Evolutionary conservation across 2,329 filamentous ascomycete species (phyloP), one percentile per base, ranked within the genome.

Genomic region (Sporothrix mexicana): DNA sequence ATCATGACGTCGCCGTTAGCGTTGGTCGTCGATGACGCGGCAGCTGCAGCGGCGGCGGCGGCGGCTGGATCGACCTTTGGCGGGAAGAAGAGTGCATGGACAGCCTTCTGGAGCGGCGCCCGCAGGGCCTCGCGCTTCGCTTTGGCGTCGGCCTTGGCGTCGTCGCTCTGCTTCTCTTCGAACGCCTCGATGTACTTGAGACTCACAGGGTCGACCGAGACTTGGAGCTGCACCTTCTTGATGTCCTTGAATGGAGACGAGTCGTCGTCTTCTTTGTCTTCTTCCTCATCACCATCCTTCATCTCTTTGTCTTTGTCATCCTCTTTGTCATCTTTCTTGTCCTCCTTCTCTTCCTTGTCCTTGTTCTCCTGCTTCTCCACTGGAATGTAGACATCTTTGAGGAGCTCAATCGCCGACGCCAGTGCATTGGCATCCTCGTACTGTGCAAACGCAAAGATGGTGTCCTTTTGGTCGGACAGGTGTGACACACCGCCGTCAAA

Each of bases 401-500:
- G 88, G 72, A 97, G 88, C 80, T 97, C 94, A 72, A 95, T 90
- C 59, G 95, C 96, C 61, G 91, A 91, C 80, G 92, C 90, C 77
- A 99, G 86, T 76, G 94, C 95, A 81, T 97, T 93, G 30, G 91
- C 90, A 80, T 98, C 95, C 75, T 97, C 95, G 81, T 93, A 99
- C 82, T 98, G 93, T 74, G 95, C 96, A 82, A 99, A 98, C 15
- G 95, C 96, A 84, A 98, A 98, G 75, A 91, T 92, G 82, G 92
- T 91, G 72, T 91, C 90, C 82, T 95, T 96, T 76, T 92, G 90
- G 76, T 94, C 91, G n/a, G 84, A 80, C 17, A 84, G 79, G 47
- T 85, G 82, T 17, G 85, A 86, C 67, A 88, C 89, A 47, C 90
- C 91, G 74, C 93, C 86, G 75, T 95, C 94, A 94, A 95, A 99